A percentile compares a stretch with the other conserved stretches of the same genome.
Evolutionary conservation across 768 basidiomycete species (phyloP).

Genomic region (Xerocomellus chrysenteron): DNA sequence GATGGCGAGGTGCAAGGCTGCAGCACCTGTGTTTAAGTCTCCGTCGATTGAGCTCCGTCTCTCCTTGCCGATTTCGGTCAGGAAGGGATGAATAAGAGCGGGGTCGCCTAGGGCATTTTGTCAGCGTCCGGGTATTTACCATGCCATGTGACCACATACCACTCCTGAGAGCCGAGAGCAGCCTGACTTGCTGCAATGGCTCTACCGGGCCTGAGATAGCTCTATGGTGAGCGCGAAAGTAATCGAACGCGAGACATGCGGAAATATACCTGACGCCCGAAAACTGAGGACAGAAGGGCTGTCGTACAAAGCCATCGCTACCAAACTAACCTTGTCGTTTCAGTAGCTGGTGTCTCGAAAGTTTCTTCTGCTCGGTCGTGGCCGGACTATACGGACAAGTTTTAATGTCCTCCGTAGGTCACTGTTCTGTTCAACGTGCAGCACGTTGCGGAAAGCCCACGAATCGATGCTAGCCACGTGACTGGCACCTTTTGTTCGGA

Average conservation of each 20-base stretch:
- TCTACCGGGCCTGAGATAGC: constrained; percentile 26
- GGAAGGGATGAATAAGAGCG: constrained; percentile 74
- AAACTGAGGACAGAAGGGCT: constrained; percentile 19
- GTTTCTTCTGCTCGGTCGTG: background rate
- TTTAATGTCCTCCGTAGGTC: background rate
- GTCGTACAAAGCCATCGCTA: constrained; percentile 20
- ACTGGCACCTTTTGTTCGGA: background rate
- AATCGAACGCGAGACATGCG: background rate
- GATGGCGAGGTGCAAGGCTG: constrained; percentile 80
- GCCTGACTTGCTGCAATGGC: constrained; percentile 63
- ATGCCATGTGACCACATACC: constrained; percentile 38
- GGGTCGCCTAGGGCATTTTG: constrained; percentile 57
- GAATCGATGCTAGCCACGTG: constrained; percentile 12
- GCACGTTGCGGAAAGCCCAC: background rate
- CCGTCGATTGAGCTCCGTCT: constrained; percentile 48
- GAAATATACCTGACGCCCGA: constrained; percentile 15
- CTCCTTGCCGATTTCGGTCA: constrained; percentile 73
- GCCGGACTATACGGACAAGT: background rate
- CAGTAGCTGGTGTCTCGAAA: background rate
- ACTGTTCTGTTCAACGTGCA: constrained; percentile 9
- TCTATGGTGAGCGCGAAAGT: constrained; percentile 4
- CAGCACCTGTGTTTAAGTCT: constrained; percentile 64
- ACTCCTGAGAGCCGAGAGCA: constrained; percentile 60
- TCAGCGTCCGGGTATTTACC: background rate
- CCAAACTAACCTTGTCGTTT: background rate